Base-by-base conservation (phyloP, 2,329 filamentous ascomycete genomes). In the Colletotrichum ledebouriae region DNA sequence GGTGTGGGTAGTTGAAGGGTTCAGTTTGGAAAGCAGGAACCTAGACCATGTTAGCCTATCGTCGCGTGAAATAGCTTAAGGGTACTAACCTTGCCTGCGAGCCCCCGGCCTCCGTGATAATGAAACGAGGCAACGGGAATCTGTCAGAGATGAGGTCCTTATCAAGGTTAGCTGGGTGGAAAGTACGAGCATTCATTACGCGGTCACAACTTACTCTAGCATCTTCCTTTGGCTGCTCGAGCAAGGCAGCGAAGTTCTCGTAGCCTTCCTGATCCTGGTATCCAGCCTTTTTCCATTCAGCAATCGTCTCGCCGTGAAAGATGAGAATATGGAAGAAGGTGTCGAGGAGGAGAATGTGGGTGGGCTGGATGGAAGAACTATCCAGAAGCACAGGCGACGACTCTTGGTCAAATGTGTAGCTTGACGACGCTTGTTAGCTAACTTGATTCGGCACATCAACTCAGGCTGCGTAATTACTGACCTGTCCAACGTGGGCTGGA, bases 281-380 rank as follows among this genome's bases (percentile, higher is more conserved):
- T 1, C 96, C 96, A 17, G 94, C 94, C 80, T 99, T 98, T 72
- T 94, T 90, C 96, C 96, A 99, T 78, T 98, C 94, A 1, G 96
- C 96, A 80, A 98, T 92, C 0, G 95, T 98, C 84, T 99, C 95
- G 71, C 96, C 96, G 75, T 99, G 94, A 88, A 98, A 99, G 74
- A 99, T 99, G 63, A 99, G 89, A 70, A 99, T 99, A 79, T 99
- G 96, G 88, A 99, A 99, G 85, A 99, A 99, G 0, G 96, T 98
- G 76, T 99, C 96, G 63, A 99, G 90, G 11, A 99, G 89, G 58
- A 99, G 87, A 69, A 98, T 93, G 69, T 97, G 97, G 22, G 94
- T 93, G 10, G 94, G 92, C 77, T 98, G 95, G 74, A 99, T 99
- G 6, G 94, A 98, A 41, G 94, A 94, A 13, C 95, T 98, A 79